Evolutionary conservation across 306 rosid genomes (phyloP).

Genomic region (Gleditsia sinensis): DNA sequence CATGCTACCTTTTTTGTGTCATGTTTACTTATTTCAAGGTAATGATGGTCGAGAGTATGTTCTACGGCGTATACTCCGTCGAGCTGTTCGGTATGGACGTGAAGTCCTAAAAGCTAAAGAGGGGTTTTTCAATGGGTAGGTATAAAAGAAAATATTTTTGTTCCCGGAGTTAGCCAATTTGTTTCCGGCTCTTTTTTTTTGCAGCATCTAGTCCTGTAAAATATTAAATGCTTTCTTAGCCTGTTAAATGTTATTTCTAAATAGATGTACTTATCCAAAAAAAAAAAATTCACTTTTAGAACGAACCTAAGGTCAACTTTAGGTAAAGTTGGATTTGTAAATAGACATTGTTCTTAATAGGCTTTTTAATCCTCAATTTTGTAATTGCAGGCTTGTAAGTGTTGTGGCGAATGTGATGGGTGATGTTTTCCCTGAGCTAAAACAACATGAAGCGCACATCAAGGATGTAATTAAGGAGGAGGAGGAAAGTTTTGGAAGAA

Average conservation of each 20-base stretch:
- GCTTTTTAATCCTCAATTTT: conserved; percentile 15
- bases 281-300: not conserved
- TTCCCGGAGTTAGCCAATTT: conserved; percentile 2
- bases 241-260: not conserved
- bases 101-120: conserved; percentile 90
- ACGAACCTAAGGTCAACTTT: not conserved
- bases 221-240: not conserved
- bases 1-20: conserved; percentile 5
- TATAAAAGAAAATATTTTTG: not conserved
- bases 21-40: conserved; percentile 52
- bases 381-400: conserved; percentile 70
- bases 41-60: conserved; percentile 99
- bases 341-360: not conserved
- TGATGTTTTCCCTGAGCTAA: conserved; percentile 84
- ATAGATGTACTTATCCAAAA: not conserved
- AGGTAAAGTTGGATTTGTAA: not conserved
- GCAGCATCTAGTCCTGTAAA: not conserved
- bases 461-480: conserved; percentile 79
- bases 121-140: conserved; percentile 92
- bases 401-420: conserved; percentile 70
- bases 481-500: conserved; percentile 95
- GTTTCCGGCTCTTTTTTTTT: conserved; percentile 15
- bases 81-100: conserved; percentile 97
- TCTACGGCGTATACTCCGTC: conserved; percentile 95
- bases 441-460: conserved; percentile 65